phyloP scores from a whole-genome alignment of 306 rosid species.

The Prunus davidiana region DNA sequence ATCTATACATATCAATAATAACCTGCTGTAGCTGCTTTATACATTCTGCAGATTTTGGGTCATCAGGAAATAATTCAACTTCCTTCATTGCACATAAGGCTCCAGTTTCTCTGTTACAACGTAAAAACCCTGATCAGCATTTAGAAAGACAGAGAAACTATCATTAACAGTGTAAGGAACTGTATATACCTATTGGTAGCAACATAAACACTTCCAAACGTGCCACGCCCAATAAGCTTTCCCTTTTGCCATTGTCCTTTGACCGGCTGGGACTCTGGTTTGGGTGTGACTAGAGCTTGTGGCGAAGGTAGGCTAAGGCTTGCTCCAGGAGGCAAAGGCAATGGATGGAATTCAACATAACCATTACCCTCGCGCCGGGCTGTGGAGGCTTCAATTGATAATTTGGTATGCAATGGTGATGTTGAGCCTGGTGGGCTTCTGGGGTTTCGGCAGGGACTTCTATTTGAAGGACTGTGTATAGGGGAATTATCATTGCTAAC shows the following conservation, averaged over 20 bases:
- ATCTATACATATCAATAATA: not conserved
- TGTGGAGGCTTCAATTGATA: constrained; percentile 38
- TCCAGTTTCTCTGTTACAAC: constrained; percentile 67
- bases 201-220: constrained; percentile 91
- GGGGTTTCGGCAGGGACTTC: constrained; percentile 37
- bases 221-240: constrained; percentile 97
- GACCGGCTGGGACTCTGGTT: constrained; percentile 51
- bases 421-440: constrained; percentile 50
- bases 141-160: constrained; percentile 21
- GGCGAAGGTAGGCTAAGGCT: constrained; percentile 11
- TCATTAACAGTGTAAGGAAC: constrained; percentile 5
- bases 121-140: constrained; percentile 8
- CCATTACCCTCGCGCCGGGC: constrained; percentile 45
- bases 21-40: constrained; percentile 98
- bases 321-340: constrained; percentile 91
- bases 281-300: constrained; percentile 20
- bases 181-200: constrained; percentile 76
- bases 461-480: constrained; percentile 47
- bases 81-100: constrained; percentile 99
- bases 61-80: constrained; percentile 79
- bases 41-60: constrained; percentile 87
- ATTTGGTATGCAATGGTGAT: constrained; percentile 39
- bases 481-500: constrained; percentile 58
- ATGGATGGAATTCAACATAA: constrained; percentile 61
- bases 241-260: constrained; percentile 92